Conservation (phyloP, 257 asterid species). For the Henckelia pumila region DNA sequence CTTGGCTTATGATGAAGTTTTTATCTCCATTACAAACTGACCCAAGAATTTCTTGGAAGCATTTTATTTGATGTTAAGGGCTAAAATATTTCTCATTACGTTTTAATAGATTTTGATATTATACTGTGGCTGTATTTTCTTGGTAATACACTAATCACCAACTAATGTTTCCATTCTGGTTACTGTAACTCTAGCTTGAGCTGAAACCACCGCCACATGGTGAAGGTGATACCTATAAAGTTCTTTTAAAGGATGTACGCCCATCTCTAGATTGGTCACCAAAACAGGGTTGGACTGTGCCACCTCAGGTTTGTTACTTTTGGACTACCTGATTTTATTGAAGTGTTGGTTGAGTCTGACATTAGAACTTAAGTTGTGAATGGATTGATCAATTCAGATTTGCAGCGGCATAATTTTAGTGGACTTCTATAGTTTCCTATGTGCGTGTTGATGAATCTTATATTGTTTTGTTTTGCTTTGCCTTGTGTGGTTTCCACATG, state of each 20-base stretch:
- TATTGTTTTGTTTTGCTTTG: no score
- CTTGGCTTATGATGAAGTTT: conserved; percentile 1
- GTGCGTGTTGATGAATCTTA: no score
- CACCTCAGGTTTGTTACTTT: conserved; percentile 45
- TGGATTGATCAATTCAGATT: neutral
- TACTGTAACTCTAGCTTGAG: conserved; percentile 46
- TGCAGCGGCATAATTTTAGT: no score
- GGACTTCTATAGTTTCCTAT: no score
- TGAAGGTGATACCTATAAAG: conserved; percentile 58
- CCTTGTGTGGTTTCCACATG: neutral
- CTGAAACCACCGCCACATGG: conserved; percentile 61
- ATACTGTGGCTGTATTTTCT: conserved; percentile 13
- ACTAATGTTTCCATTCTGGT: conserved; percentile 14
- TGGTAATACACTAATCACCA: neutral
- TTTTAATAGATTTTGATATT: conserved; percentile 16
- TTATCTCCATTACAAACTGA: neutral
- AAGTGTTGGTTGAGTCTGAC: neutral
- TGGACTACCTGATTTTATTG: neutral
- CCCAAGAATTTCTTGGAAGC: neutral
- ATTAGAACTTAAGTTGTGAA: neutral
- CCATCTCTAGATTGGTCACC: conserved; percentile 85
- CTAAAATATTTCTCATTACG: conserved; percentile 7
- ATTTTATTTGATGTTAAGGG: conserved; percentile 11
- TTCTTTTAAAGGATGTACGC: conserved; percentile 56
- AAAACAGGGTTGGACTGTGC: conserved; percentile 65